phyloP scores from a whole-genome alignment of 257 asterid genomes.

The Solanum peruvianum region DNA sequence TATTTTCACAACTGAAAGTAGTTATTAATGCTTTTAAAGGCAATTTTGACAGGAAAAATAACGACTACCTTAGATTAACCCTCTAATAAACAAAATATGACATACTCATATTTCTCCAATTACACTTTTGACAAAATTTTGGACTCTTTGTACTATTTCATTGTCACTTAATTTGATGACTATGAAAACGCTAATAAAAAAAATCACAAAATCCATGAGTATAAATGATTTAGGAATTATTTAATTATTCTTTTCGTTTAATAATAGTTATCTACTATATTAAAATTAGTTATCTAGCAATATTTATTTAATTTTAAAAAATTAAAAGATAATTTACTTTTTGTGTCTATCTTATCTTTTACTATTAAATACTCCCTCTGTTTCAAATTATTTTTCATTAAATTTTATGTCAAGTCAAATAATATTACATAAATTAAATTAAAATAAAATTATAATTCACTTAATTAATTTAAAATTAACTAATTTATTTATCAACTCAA shows the following conservation, averaged over 20 bases:
- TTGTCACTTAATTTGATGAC: neutral
- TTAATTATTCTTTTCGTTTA: neutral
- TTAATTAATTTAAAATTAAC: neutral
- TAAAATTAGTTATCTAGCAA: no score
- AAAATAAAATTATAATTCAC: no score
- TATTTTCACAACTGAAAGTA: neutral
- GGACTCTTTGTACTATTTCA: neutral
- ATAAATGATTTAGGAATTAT: neutral
- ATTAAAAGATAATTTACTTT: no score
- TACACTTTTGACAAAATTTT: neutral
- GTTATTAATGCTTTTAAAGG: neutral
- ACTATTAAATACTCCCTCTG: no score
- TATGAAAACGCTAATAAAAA: neutral
- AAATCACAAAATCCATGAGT: neutral
- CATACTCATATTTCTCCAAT: neutral
- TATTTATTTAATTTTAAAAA: no score
- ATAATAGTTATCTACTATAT: no score
- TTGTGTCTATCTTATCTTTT: no score
- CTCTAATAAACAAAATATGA: neutral
- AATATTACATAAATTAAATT: no score
- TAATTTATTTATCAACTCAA: neutral
- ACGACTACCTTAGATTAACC: neutral
- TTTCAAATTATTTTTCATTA: no score
- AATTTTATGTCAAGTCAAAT: no score
- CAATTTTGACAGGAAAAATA: neutral